Percentiles rank a stretch among this genome's conserved stretches.
Evolutionary conservation across 345 rosid species (phyloP).

Genomic region (Acer yangbiense): DNA sequence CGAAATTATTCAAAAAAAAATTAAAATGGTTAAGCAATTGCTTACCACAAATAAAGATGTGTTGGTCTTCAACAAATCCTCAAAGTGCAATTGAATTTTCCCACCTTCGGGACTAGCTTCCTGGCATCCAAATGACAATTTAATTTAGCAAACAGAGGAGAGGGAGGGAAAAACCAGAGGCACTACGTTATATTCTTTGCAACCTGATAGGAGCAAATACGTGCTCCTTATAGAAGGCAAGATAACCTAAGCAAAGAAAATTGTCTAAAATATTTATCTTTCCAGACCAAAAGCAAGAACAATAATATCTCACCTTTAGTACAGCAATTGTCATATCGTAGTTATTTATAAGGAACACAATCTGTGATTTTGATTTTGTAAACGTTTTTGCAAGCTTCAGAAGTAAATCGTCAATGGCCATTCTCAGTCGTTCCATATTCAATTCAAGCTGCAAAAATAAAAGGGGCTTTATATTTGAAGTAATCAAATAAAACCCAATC

Average conservation of each 20-base stretch:
- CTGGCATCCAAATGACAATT: conserved; percentile 38
- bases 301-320: conserved; percentile 62
- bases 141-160: conserved; percentile 18
- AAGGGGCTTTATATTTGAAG: conserved; percentile 12
- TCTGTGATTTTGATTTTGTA: conserved; percentile 72
- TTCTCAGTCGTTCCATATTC: conserved; percentile 91
- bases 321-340: conserved; percentile 96
- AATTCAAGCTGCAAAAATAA: conserved; percentile 76
- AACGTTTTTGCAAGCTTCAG: conserved; percentile 81
- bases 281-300: conserved; percentile 6
- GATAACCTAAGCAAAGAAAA: background rate
- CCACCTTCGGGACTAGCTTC: conserved; percentile 98
- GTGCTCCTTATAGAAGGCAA: background rate
- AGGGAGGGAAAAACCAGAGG: background rate
- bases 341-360: conserved; percentile 91
- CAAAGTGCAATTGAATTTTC: conserved; percentile 87
- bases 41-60: conserved; percentile 87
- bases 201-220: background rate
- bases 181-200: background rate
- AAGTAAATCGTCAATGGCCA: conserved; percentile 89
- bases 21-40: background rate
- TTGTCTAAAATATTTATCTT: background rate
- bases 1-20: background rate
- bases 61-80: conserved; percentile 88
- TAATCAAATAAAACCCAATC: background rate